phyloP scores from a whole-genome alignment of 192 early-diverging fungal species.

The Umbelopsis isabellina region DNA sequence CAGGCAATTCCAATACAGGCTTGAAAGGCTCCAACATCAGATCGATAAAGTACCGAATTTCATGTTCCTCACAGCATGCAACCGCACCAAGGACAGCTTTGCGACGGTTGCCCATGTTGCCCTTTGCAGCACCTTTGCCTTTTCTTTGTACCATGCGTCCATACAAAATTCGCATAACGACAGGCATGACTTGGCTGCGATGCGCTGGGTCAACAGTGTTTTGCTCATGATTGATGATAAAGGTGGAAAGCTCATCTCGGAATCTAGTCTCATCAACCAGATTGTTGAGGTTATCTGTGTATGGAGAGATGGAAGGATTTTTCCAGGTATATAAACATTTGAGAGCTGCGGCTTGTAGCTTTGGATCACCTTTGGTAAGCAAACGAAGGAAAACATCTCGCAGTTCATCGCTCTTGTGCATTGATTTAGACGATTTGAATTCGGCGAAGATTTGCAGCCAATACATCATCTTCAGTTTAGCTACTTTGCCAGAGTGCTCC shows the following conservation, averaged over 20 bases:
- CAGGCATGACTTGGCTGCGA: conserved; percentile 70
- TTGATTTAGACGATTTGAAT: conserved; percentile 62
- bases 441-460: conserved; percentile 71
- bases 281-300: conserved; percentile 76
- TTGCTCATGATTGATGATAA: conserved; percentile 68
- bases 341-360: conserved; percentile 78
- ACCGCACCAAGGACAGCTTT: conserved; percentile 85
- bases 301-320: conserved; percentile 63
- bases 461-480: conserved; percentile 28
- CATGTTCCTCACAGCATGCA: conserved; percentile 61
- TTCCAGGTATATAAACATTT: conserved; percentile 89
- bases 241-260: conserved; percentile 85
- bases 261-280: conserved; percentile 86
- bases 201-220: conserved; percentile 65
- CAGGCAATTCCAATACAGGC: conserved; percentile 48
- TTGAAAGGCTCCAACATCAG: conserved; percentile 84
- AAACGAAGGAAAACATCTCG: conserved; percentile 71
- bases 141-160: conserved; percentile 84
- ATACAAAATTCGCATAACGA: conserved; percentile 84
- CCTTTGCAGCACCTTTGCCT: conserved; percentile 75
- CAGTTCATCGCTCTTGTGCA: conserved; percentile 56
- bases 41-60: conserved; percentile 74
- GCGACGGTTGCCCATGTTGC: conserved; percentile 72
- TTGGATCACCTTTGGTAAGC: conserved; percentile 79
- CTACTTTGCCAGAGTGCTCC: conserved; percentile 26